These are phyloP conservation scores for Lippia alba DNA, from an alignment of 305 asterid species.

Conservation along the genomic window DNA sequence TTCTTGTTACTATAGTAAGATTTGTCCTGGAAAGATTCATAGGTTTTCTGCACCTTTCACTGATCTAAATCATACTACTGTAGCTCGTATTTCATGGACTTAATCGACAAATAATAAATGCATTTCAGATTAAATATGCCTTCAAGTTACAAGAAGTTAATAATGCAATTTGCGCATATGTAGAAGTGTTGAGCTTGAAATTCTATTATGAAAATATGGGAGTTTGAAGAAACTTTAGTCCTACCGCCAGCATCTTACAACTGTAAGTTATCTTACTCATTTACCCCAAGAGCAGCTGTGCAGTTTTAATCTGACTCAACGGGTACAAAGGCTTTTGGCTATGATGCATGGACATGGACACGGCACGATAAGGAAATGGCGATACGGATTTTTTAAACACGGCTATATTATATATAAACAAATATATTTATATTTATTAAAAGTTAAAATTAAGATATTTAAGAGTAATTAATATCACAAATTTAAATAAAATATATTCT, in stretches of 20 bases:
- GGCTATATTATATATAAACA: too few relatives aligned
- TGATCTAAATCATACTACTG: conserved; percentile 17
- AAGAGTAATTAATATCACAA: too few relatives aligned
- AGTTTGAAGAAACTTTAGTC: conserved; percentile 94
- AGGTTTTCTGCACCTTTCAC: conserved; percentile 18
- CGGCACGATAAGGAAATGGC: too few relatives aligned
- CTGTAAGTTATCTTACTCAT: conserved; percentile 58
- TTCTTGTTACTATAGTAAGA: background rate
- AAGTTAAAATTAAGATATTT: too few relatives aligned
- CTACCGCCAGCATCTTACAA: conserved; percentile 97
- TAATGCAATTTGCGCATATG: conserved; percentile 44
- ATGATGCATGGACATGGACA: too few relatives aligned
- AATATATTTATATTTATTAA: too few relatives aligned
- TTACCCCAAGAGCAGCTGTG: conserved; percentile 11
- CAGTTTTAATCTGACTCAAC: conserved; percentile 43
- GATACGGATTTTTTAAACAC: too few relatives aligned
- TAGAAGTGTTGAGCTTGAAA: conserved; percentile 98
- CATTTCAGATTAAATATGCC: conserved; percentile 32
- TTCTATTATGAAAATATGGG: conserved; percentile 86
- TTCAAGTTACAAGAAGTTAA: conserved; percentile 28
- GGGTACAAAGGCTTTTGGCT: too few relatives aligned
- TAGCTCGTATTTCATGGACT: conserved; percentile 19
- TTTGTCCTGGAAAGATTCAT: conserved; percentile 4
- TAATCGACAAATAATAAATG: conserved; percentile 16
- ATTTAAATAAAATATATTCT: too few relatives aligned